phyloP scores from a whole-genome alignment of 495 filamentous ascomycete genomes.

The Thozetella sp. region DNA sequence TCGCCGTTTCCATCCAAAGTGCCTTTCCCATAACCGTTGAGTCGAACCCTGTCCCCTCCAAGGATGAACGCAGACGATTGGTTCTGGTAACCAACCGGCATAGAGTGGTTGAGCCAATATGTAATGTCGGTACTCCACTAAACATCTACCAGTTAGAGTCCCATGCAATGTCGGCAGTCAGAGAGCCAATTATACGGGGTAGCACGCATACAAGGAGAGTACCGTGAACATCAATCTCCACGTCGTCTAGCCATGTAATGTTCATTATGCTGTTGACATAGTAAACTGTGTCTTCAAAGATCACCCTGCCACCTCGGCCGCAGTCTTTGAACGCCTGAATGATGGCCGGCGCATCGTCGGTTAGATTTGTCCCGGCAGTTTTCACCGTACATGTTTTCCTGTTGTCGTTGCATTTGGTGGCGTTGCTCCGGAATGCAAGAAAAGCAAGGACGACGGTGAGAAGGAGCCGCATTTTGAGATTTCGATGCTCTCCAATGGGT shows the following conservation, averaged over 20 bases:
- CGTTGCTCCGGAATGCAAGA: background rate
- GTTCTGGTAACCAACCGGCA: constrained; percentile 46
- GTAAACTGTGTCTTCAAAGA: constrained; percentile 38
- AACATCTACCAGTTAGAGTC: constrained; percentile 10
- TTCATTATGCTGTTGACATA: constrained; percentile 43
- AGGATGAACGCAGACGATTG: constrained; percentile 49
- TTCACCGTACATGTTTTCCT: constrained; percentile 6
- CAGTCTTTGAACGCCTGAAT: constrained; percentile 41
- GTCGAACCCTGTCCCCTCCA: constrained; percentile 40
- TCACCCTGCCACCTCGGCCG: constrained; percentile 33
- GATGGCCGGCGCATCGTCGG: constrained; percentile 42
- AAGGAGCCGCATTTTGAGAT: background rate
- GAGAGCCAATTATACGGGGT: background rate
- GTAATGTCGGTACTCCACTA: constrained; percentile 40
- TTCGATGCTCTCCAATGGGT: background rate
- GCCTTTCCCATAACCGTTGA: constrained; percentile 38
- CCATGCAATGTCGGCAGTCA: background rate
- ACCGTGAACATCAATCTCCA: constrained; percentile 36
- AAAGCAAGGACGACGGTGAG: background rate
- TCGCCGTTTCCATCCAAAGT: constrained; percentile 51
- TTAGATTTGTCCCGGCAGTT: background rate
- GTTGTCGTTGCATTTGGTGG: background rate
- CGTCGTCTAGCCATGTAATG: constrained; percentile 43
- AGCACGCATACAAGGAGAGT: constrained; percentile 11
- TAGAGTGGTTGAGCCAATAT: constrained; percentile 46